A percentile compares a stretch with the other conserved stretches of the same genome.
These are phyloP conservation scores for Crithidia fasciculata DNA, from an alignment of 208 protist species.

Conservation along the genomic window DNA sequence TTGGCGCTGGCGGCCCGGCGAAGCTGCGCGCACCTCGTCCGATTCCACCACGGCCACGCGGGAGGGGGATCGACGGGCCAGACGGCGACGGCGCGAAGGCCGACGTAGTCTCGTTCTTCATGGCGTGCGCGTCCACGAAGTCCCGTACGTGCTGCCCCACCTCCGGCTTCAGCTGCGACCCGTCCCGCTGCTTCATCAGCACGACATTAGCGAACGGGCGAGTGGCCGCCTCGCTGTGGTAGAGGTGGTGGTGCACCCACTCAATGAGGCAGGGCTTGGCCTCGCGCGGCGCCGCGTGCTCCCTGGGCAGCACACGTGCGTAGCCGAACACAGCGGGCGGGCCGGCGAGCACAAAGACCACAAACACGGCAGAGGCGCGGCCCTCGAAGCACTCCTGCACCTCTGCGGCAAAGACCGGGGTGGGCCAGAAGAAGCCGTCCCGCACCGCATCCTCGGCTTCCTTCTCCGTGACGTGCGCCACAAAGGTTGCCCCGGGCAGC, in stretches of 20 bases:
- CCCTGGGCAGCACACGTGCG: slow-evolving; percentile 42
- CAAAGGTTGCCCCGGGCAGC: slow-evolving; percentile 36
- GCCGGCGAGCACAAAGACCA: slow-evolving; percentile 57
- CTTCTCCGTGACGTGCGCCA: slow-evolving; percentile 47
- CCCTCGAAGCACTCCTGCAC: slow-evolving; percentile 46
- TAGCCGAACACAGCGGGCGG: slow-evolving; percentile 63
- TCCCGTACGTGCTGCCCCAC: slow-evolving; percentile 60
- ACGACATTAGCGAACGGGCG: slow-evolving; percentile 32
- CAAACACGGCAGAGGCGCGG: slow-evolving; percentile 25
- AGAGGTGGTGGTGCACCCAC: slow-evolving; percentile 71
- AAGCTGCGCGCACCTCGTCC: slow-evolving; percentile 19
- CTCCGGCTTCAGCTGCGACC: slow-evolving; percentile 59
- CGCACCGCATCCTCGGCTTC: slow-evolving; percentile 57
- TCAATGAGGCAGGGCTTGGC: slow-evolving; percentile 46
- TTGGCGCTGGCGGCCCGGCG: slow-evolving; percentile 13
- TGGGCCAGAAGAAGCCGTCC: slow-evolving; percentile 55
- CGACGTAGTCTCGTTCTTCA: slow-evolving; percentile 5
- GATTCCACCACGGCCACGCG: slow-evolving; percentile 32
- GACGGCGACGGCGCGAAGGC: slow-evolving; percentile 6
- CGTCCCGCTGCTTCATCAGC: slow-evolving; percentile 64
- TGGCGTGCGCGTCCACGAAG: slow-evolving; percentile 37
- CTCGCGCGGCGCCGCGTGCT: slow-evolving; percentile 1
- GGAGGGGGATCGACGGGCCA: slow-evolving; percentile 28
- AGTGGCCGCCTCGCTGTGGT: slow-evolving; percentile 41
- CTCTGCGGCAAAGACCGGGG: slow-evolving; percentile 37